A percentile compares a stretch with the other conserved stretches of the same genome.
Conservation (phyloP, 495 filamentous ascomycete genomes). For the Aeminium ludgeri region DNA sequence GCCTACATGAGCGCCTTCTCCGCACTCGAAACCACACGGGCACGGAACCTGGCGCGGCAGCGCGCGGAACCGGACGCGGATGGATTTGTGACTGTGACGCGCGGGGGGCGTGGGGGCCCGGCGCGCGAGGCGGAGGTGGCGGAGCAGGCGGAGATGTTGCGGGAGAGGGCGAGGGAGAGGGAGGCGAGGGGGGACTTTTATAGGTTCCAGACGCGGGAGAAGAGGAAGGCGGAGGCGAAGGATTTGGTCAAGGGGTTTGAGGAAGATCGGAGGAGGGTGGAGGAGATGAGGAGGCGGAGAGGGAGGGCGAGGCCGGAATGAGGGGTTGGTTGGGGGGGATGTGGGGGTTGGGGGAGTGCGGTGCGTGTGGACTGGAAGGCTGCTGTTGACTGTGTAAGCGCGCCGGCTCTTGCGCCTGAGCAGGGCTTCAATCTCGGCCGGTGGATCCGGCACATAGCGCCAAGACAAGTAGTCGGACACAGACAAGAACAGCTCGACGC, state of each 20-base stretch:
- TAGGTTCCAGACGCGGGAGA: slow-evolving; percentile 80
- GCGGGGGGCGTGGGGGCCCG: slow-evolving; percentile 56
- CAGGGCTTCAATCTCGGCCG: too few relatives aligned
- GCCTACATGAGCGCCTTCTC: slow-evolving; percentile 64
- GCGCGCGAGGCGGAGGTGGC: slow-evolving; percentile 59
- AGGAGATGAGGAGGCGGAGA: slow-evolving; percentile 40
- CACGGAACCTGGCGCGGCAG: slow-evolving; percentile 41
- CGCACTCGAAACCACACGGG: slow-evolving; percentile 46
- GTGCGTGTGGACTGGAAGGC: too few relatives aligned
- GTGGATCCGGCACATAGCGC: too few relatives aligned
- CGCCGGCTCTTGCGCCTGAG: too few relatives aligned
- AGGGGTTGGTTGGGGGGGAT: too few relatives aligned
- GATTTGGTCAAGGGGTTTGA: slow-evolving; percentile 51
- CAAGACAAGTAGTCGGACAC: too few relatives aligned
- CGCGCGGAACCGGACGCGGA: slow-evolving; percentile 78
- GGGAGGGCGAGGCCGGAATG: slow-evolving; percentile 27
- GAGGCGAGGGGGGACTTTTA: slow-evolving; percentile 71
- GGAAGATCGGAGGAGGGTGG: slow-evolving; percentile 45
- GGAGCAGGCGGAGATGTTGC: slow-evolving; percentile 53
- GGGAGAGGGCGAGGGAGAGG: slow-evolving; percentile 50
- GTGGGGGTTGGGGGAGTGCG: too few relatives aligned
- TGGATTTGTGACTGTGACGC: slow-evolving; percentile 82
- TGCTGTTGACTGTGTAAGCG: too few relatives aligned
- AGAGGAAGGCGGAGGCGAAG: slow-evolving; percentile 63
- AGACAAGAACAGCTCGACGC: too few relatives aligned